Evolutionary conservation across 1,284 basidiomycete genomes (phyloP).

Genomic region (Papiliotrema fonsecae): DNA sequence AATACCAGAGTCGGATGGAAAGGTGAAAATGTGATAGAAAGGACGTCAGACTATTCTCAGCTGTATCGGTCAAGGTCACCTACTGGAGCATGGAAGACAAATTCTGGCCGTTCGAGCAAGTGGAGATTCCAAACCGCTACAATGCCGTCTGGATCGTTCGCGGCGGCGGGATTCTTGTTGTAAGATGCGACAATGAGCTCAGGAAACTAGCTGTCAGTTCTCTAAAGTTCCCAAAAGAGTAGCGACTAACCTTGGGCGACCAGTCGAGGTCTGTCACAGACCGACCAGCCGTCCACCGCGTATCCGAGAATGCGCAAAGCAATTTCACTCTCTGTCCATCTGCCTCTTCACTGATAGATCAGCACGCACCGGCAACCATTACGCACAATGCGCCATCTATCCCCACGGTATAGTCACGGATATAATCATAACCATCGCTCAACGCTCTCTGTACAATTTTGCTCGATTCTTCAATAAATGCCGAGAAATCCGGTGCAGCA

Average conservation of each 20-base stretch:
- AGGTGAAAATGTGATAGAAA: conserved; percentile 92
- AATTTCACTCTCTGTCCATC: conserved; percentile 83
- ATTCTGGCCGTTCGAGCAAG: conserved; percentile 89
- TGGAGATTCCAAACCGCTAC: conserved; percentile 98
- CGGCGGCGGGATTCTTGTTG: conserved; percentile 85
- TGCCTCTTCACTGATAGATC: conserved; percentile 66
- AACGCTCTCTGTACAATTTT: conserved; percentile 95
- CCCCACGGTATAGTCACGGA: conserved; percentile 86
- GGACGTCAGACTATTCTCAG: conserved; percentile 74
- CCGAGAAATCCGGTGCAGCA: conserved; percentile 77
- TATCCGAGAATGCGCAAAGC: conserved; percentile 82
- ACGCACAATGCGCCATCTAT: conserved; percentile 68
- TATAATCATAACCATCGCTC: conserved; percentile 94
- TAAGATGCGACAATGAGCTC: conserved; percentile 93
- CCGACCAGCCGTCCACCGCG: conserved; percentile 79
- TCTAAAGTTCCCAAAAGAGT: not conserved
- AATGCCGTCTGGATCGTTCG: conserved; percentile 93
- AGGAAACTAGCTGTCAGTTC: conserved; percentile 63
- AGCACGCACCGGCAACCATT: conserved; percentile 3
- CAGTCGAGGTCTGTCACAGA: conserved; percentile 96
- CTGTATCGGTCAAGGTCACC: conserved; percentile 2
- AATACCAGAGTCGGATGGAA: conserved; percentile 97
- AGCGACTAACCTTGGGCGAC: conserved; percentile 74
- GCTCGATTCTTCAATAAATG: conserved; percentile 91
- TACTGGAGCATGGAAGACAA: conserved; percentile 94